Percentiles rank a stretch among this genome's conserved stretches.
Conservation (phyloP, 2,329 filamentous ascomycete species). For the Ophiocordyceps sinensis region DNA sequence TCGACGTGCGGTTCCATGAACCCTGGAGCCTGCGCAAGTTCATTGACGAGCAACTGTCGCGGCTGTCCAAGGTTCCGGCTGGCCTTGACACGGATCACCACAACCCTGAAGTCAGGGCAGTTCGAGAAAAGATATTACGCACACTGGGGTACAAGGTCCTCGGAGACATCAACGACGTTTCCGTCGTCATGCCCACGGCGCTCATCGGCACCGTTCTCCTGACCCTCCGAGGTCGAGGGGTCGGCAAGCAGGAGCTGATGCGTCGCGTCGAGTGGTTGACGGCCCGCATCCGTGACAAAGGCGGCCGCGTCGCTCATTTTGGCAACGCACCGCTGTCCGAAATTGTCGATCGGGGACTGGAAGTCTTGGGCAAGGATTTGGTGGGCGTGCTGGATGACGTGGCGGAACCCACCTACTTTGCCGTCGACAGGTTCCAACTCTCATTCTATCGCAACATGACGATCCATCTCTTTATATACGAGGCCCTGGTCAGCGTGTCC, state of each 20-base stretch:
- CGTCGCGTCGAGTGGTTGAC: slow-evolving; percentile 85
- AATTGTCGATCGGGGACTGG: slow-evolving; percentile 79
- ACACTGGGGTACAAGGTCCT: slow-evolving; percentile 87
- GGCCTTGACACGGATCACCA: slow-evolving; percentile 30
- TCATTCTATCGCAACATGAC: slow-evolving; percentile 99
- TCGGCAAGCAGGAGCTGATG: slow-evolving; percentile 74
- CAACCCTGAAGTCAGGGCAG: slow-evolving; percentile 32
- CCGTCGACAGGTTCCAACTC: slow-evolving; percentile 89
- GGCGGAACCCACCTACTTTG: slow-evolving; percentile 84
- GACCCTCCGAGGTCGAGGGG: slow-evolving; percentile 79
- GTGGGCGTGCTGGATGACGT: slow-evolving; percentile 68
- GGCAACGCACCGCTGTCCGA: slow-evolving; percentile 63
- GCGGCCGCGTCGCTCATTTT: slow-evolving; percentile 88
- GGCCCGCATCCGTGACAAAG: slow-evolving; percentile 66
- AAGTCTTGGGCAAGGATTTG: slow-evolving; percentile 79
- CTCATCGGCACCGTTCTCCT: slow-evolving; percentile 87
- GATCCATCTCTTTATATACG: slow-evolving; percentile 91
- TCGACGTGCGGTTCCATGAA: slow-evolving; percentile 92
- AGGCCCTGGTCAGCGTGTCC: slow-evolving; percentile 76
- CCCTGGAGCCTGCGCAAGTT: slow-evolving; percentile 85
- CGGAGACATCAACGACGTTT: slow-evolving; percentile 87
- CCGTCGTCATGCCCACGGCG: slow-evolving; percentile 95
- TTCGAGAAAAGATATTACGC: slow-evolving; percentile 60
- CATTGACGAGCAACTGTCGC: slow-evolving; percentile 58
- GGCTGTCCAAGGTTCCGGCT: slow-evolving; percentile 27